A percentile compares a stretch with the other conserved stretches of the same genome.
phyloP scores from a whole-genome alignment of 2,329 filamentous ascomycete genomes.

The Scolecobasidium constrictum region DNA sequence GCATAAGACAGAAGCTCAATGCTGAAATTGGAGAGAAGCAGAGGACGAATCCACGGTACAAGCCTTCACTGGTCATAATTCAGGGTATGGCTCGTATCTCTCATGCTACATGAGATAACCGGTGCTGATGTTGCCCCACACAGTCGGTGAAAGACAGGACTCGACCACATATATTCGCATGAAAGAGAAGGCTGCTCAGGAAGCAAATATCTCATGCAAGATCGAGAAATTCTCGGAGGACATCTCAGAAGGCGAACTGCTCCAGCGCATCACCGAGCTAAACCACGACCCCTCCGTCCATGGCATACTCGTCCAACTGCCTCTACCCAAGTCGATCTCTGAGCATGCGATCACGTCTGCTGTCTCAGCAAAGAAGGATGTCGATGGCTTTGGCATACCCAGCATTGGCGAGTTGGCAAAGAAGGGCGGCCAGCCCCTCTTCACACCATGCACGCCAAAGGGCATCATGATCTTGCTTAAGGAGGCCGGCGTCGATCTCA shows the following conservation, averaged over 20 bases:
- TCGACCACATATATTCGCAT: constrained; percentile 85
- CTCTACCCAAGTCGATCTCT: constrained; percentile 77
- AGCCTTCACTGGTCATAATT: constrained; percentile 84
- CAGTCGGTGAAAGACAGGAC: constrained; percentile 1
- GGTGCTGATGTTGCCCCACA: constrained; percentile 5
- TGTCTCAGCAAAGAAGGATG: constrained; percentile 89
- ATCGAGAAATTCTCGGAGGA: constrained; percentile 73
- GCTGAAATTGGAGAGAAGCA: constrained; percentile 74
- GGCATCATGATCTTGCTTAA: constrained; percentile 89
- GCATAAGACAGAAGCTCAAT: constrained; percentile 73
- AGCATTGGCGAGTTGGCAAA: constrained; percentile 98
- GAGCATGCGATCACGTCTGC: constrained; percentile 86
- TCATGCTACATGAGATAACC: too few relatives aligned
- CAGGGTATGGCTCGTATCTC: constrained; percentile 54
- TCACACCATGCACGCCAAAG: constrained; percentile 92
- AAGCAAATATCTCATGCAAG: constrained; percentile 85
- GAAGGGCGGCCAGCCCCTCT: constrained; percentile 78
- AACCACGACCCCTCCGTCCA: constrained; percentile 83
- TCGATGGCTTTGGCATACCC: constrained; percentile 86
- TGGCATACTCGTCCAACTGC: constrained; percentile 88
- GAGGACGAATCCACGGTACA: constrained; percentile 72
- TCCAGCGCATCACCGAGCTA: constrained; percentile 67
- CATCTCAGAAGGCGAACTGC: constrained; percentile 73
- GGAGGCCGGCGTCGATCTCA: constrained; percentile 71
- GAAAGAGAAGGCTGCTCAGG: constrained; percentile 94